Conservation (phyloP, 2,329 filamentous ascomycete species). For the Hymenoscyphus linearis region DNA sequence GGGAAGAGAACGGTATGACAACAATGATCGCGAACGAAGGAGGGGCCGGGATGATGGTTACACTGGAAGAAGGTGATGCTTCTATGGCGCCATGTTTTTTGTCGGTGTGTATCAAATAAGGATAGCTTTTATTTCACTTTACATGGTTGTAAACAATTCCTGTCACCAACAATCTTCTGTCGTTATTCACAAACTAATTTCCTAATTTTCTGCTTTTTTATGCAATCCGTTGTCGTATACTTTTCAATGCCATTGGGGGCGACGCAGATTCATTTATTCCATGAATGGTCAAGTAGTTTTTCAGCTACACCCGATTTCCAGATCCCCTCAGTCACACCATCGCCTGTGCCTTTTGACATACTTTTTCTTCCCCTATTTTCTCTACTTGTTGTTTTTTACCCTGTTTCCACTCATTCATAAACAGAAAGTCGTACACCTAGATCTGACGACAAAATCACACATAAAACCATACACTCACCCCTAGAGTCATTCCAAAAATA, state of each 20-base stretch:
- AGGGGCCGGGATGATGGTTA: constrained; percentile 23
- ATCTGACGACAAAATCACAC: background rate
- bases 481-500: background rate
- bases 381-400: too few relatives aligned
- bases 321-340: too few relatives aligned
- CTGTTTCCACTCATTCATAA: too few relatives aligned
- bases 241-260: too few relatives aligned
- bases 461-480: background rate
- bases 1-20: constrained; percentile 20
- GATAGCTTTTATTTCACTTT: background rate
- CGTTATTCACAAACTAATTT: background rate
- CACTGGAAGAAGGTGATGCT: constrained; percentile 1
- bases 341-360: too few relatives aligned
- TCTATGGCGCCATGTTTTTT: background rate
- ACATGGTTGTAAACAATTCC: background rate
- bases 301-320: too few relatives aligned
- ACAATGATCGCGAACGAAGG: constrained; percentile 18
- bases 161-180: background rate
- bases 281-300: too few relatives aligned
- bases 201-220: background rate
- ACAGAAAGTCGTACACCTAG: too few relatives aligned
- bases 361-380: too few relatives aligned
- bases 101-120: constrained; percentile 1
- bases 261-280: too few relatives aligned
- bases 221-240: background rate